Conservation (phyloP, 352 stramenopile genomes). For the Blastocystis hominis region DNA sequence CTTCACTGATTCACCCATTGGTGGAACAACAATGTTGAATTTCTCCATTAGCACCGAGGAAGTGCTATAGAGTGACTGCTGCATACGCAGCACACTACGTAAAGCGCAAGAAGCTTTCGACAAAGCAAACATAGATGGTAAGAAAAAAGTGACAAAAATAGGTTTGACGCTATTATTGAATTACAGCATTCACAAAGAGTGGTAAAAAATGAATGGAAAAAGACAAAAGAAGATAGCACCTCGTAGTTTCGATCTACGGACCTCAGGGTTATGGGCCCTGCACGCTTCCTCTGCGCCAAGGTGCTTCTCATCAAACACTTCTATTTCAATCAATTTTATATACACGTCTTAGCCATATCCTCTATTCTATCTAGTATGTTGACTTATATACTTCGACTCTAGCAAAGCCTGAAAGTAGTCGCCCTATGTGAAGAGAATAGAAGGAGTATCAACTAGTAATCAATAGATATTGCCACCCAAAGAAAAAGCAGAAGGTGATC, state of each 20-base stretch:
- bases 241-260: conserved; percentile 59
- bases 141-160: neutral
- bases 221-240: conserved; percentile 50
- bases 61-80: neutral
- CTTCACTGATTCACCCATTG: conserved; percentile 55
- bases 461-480: no score
- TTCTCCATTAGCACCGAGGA: neutral
- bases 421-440: no score
- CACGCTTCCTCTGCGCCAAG: conserved; percentile 58
- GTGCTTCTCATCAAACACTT: conserved; percentile 10
- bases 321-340: neutral
- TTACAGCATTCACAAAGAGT: neutral
- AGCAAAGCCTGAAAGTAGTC: no score
- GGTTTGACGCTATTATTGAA: neutral
- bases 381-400: no score
- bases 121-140: neutral
- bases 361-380: no score
- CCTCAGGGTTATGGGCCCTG: conserved; percentile 58
- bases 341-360: no score
- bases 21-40: conserved; percentile 55
- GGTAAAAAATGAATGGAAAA: neutral
- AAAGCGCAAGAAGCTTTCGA: neutral
- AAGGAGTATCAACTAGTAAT: no score
- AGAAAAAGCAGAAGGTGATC: no score
- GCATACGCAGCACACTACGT: neutral